Percentiles rank a stretch among this genome's conserved stretches.
phyloP scores from a whole-genome alignment of 73 alveolate species.

The Stentor roeselii region DNA sequence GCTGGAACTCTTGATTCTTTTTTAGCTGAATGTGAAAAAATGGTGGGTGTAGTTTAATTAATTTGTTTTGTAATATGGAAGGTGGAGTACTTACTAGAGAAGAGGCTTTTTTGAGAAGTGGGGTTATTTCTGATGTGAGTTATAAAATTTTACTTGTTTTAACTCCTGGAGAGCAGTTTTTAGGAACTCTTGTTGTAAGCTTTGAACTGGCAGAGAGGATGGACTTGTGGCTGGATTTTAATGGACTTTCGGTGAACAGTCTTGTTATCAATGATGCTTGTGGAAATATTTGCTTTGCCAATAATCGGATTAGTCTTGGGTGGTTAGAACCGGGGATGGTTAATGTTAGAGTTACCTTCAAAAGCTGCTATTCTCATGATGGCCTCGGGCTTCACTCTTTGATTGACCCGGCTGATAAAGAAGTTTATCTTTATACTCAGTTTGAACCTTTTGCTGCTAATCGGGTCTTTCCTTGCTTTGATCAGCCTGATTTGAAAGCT shows the following conservation, averaged over 20 bases:
- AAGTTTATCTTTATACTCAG: slow-evolving; percentile 92
- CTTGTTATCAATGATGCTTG: slow-evolving; percentile 46
- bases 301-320: slow-evolving; percentile 34
- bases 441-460: slow-evolving; percentile 94
- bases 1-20: not conserved
- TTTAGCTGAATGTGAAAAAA: too few species aligned
- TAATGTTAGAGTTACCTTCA: slow-evolving; percentile 40
- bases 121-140: slow-evolving; percentile 40
- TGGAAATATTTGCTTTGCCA: slow-evolving; percentile 41
- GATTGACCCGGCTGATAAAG: slow-evolving; percentile 87
- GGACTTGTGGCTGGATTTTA: slow-evolving; percentile 58
- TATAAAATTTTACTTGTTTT: slow-evolving; percentile 44
- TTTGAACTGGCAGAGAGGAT: slow-evolving; percentile 31
- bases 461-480: slow-evolving; percentile 97
- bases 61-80: too few species aligned
- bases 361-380: slow-evolving; percentile 67
- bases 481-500: slow-evolving; percentile 96
- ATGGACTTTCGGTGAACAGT: slow-evolving; percentile 56
- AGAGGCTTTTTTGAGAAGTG: slow-evolving; percentile 48
- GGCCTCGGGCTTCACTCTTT: slow-evolving; percentile 93
- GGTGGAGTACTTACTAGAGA: slow-evolving; percentile 29
- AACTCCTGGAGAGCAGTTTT: slow-evolving; percentile 34
- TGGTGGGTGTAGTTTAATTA: too few species aligned
- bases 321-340: slow-evolving; percentile 31
- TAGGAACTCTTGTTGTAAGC: slow-evolving; percentile 37